These are phyloP conservation scores for Kwoniella pini DNA, from an alignment of 768 basidiomycete species.

Conservation along the genomic window DNA sequence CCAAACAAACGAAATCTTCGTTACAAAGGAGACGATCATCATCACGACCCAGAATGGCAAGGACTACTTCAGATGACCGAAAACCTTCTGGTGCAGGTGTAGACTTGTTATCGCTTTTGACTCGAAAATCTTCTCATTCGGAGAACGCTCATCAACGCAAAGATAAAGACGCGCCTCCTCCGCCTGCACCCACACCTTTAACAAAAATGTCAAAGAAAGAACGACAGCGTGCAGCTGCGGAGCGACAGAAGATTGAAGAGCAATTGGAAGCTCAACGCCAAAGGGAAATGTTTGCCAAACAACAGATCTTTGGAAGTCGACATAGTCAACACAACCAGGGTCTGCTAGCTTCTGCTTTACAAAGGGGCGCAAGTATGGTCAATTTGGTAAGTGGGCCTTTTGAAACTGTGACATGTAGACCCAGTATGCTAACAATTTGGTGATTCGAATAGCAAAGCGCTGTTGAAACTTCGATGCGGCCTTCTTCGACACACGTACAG, in stretches of 20 bases:
- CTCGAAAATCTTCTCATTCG: constrained; percentile 10
- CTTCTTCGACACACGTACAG: constrained; percentile 38
- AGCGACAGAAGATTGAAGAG: constrained; percentile 40
- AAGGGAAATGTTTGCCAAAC: constrained; percentile 54
- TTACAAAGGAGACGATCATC: constrained; percentile 7
- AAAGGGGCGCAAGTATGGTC: constrained; percentile 52
- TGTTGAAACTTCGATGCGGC: constrained; percentile 8
- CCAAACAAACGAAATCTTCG: neutral
- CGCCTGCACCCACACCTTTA: constrained; percentile 44
- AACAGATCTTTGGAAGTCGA: constrained; percentile 45
- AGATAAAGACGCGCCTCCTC: constrained; percentile 24
- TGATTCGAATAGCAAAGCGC: constrained; percentile 18
- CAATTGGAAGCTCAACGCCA: constrained; percentile 50
- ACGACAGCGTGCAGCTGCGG: constrained; percentile 32
- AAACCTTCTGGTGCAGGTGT: neutral
- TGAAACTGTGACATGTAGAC: neutral
- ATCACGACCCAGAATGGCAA: neutral
- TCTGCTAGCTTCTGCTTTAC: constrained; percentile 45
- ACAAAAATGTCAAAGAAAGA: constrained; percentile 42
- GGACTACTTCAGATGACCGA: constrained; percentile 8
- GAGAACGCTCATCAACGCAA: neutral
- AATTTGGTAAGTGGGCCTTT: constrained; percentile 42
- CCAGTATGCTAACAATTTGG: neutral
- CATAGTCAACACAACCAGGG: constrained; percentile 21
- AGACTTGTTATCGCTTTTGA: constrained; percentile 26